Evolutionary conservation across 768 basidiomycete species (phyloP), one percentile per base, ranked within the genome.

Genomic region (Pulveroboletus sp.): DNA sequence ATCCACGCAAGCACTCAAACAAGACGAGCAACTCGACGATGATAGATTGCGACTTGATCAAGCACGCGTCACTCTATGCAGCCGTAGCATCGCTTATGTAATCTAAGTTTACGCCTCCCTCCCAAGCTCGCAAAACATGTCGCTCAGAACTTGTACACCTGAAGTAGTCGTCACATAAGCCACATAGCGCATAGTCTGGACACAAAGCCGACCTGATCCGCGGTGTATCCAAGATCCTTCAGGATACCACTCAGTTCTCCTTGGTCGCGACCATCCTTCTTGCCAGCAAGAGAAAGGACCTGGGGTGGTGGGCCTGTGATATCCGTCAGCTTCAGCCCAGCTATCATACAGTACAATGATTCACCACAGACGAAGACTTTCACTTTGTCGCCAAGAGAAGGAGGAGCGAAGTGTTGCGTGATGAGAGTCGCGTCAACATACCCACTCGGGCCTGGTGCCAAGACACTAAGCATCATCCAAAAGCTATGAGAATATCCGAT

Each of bases 361-460:
- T 57, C 70, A 83, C 92, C 94, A 63, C 94, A 97, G 21, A 97
- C 71, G 65, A 93, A 89, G 49, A 94, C 70, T 74, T 93, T 94
- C 59, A 91, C 77, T 71, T 93, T 94, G 50, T 89, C 82, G 8
- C 77, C 79, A 14, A 82, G 66, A 9, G 74, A 72, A 18, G 88
- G 69, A 0, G 84, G 74, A 1, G 83, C 77, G 53, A 93, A 75
- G 61, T 92, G 73, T 61, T 86, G 73, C 71, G 83, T 80, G 61
- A 98, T 75, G 44, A 93, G 68, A 39, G 89, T 84, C 45, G 76
- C 67, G 43, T 76, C 80, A 50, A 98, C 75, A 71, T 79, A 95
- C 2, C 96, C 95, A 24, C 74, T 78, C 21, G 77, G 74, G 43
- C 86, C 87, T 78, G 58, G 14, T 57, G 26, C 43, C 31, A 46